phyloP scores from a whole-genome alignment of 2,329 filamentous ascomycete genomes.

The Tympanopsis confertula region DNA sequence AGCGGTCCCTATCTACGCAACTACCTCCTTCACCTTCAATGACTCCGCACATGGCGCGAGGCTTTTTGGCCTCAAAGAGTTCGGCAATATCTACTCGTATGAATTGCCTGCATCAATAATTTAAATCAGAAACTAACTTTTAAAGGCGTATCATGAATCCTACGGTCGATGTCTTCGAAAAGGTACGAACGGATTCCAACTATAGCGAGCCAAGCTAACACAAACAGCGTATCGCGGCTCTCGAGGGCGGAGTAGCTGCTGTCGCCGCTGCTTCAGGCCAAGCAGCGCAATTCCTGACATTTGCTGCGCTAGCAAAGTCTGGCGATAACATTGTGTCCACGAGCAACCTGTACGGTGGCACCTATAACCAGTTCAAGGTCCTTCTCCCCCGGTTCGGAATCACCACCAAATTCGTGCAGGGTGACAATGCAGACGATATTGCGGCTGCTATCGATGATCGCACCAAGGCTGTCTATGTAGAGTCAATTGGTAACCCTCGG shows the following conservation, averaged over 20 bases:
- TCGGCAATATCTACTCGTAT: constrained; percentile 3
- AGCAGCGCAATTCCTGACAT: constrained; percentile 82
- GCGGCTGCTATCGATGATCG: constrained; percentile 53
- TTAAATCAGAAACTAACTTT: too few relatives aligned
- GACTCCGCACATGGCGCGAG: constrained; percentile 3
- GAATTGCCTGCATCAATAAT: too few relatives aligned
- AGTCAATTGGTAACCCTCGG: constrained; percentile 53
- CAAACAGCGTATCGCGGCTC: constrained; percentile 50
- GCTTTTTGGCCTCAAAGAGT: constrained; percentile 3
- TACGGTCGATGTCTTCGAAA: constrained; percentile 1
- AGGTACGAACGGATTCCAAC: constrained; percentile 2
- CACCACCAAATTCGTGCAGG: constrained; percentile 73
- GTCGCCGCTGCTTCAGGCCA: constrained; percentile 60
- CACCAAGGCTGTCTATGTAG: constrained; percentile 57
- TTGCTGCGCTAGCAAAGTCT: constrained; percentile 69
- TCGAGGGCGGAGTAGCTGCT: constrained; percentile 46
- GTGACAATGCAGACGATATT: constrained; percentile 70
- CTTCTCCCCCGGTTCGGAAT: constrained; percentile 79
- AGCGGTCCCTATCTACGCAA: constrained; percentile 61
- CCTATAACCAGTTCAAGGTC: constrained; percentile 96
- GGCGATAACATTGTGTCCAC: constrained; percentile 93
- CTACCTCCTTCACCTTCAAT: constrained; percentile 48
- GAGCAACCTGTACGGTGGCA: constrained; percentile 83
- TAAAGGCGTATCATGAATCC: too few relatives aligned
- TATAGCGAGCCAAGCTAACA: constrained; percentile 24